A percentile compares a stretch with the other conserved stretches of the same genome.
Conservation (phyloP, 805 yeast genomes). For the Yamadazyma laniorum region DNA sequence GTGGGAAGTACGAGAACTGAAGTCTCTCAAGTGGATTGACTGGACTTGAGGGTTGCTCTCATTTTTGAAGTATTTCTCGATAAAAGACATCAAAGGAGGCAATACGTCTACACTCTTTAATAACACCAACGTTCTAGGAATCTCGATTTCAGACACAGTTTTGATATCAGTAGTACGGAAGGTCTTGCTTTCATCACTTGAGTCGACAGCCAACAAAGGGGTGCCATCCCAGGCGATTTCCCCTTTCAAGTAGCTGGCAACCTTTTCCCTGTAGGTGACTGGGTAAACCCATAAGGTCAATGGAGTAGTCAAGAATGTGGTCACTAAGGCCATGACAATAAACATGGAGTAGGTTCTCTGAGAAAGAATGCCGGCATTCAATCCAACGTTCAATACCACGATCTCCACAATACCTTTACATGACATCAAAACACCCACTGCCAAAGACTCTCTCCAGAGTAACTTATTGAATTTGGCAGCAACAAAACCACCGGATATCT, state of each 20-base stretch:
- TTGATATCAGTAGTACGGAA: slow-evolving; percentile 5
- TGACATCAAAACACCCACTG: slow-evolving; percentile 82
- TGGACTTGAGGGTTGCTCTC: slow-evolving; percentile 31
- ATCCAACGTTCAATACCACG: slow-evolving; percentile 72
- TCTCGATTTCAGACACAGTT: slow-evolving; percentile 10
- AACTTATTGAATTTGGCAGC: slow-evolving; percentile 63
- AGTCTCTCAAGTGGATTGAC: slow-evolving; percentile 55
- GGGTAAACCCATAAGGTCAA: slow-evolving; percentile 64
- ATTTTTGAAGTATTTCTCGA: slow-evolving; percentile 18
- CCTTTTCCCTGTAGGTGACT: slow-evolving; percentile 52
- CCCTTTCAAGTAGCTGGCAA: slow-evolving; percentile 30
- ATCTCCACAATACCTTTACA: slow-evolving; percentile 88
- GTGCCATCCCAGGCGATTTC: slow-evolving; percentile 29
- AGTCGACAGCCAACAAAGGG: slow-evolving; percentile 1
- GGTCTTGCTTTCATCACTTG: slow-evolving; percentile 3
- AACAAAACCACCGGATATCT: slow-evolving; percentile 62
- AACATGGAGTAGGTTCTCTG: slow-evolving; percentile 74
- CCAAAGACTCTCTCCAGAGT: slow-evolving; percentile 67
- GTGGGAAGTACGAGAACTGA: slow-evolving; percentile 69
- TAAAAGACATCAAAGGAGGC: slow-evolving; percentile 32
- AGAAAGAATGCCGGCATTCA: slow-evolving; percentile 65
- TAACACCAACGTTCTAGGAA: slow-evolving; percentile 26
- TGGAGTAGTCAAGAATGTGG: slow-evolving; percentile 81
- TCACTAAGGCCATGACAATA: slow-evolving; percentile 75
- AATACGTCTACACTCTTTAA: slow-evolving; percentile 32